phyloP scores from a whole-genome alignment of 2,329 filamentous ascomycete species.

The Aspergillus fructus region DNA sequence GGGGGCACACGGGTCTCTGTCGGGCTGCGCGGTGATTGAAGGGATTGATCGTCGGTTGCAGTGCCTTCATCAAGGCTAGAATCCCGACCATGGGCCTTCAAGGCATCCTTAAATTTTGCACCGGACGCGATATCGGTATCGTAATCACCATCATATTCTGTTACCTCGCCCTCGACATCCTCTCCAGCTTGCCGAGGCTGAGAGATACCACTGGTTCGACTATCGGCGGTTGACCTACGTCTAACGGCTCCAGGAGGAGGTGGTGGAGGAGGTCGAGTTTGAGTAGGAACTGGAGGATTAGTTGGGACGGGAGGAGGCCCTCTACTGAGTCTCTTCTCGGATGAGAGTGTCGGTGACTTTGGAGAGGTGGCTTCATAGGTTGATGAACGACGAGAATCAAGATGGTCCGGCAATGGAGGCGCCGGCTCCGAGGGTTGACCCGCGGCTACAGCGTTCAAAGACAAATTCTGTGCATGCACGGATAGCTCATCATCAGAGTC shows the following conservation, averaged over 20 bases:
- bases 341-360: slow-evolving; percentile 29
- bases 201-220: slow-evolving; percentile 40
- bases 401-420: slow-evolving; percentile 41
- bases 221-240: slow-evolving; percentile 61
- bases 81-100: slow-evolving; percentile 78
- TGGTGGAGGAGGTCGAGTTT: slow-evolving; percentile 66
- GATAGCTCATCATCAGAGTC: slow-evolving; percentile 88
- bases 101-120: slow-evolving; percentile 87
- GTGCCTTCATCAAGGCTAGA: slow-evolving; percentile 71
- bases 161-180: slow-evolving; percentile 75
- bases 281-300: slow-evolving; percentile 42
- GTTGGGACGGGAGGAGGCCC: slow-evolving; percentile 42
- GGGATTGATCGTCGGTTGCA: slow-evolving; percentile 54
- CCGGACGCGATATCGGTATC: slow-evolving; percentile 96
- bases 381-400: slow-evolving; percentile 39
- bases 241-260: slow-evolving; percentile 55
- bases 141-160: slow-evolving; percentile 96
- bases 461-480: slow-evolving; percentile 47
- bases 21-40: slow-evolving; percentile 47
- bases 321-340: slow-evolving; percentile 45
- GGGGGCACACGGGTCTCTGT: slow-evolving; percentile 42
- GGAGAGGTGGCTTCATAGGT: slow-evolving; percentile 46
- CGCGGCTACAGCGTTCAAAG: slow-evolving; percentile 42
- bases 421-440: slow-evolving; percentile 46
- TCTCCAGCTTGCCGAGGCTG: slow-evolving; percentile 51